A percentile compares a stretch with the other conserved stretches of the same genome.
These are phyloP conservation scores for Cenococcum geophilum DNA, from an alignment of 495 filamentous ascomycete genomes.

Conservation along the genomic window DNA sequence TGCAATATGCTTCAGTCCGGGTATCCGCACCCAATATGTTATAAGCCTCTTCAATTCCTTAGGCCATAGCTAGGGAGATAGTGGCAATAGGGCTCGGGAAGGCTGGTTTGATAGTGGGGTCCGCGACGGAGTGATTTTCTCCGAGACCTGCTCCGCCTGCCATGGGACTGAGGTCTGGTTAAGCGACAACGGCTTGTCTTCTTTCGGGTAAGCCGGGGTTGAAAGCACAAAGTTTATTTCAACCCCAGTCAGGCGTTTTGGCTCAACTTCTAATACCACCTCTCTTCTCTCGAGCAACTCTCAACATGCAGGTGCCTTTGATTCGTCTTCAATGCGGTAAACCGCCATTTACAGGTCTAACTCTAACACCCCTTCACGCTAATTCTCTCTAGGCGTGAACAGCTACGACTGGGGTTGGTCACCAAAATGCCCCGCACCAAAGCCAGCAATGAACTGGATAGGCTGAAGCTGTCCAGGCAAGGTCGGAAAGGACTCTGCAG, in stretches of 20 bases:
- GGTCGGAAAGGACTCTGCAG: constrained; percentile 62
- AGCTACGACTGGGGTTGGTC: constrained; percentile 92
- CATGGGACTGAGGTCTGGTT: neutral
- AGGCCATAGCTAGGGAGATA: no score
- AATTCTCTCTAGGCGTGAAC: constrained; percentile 60
- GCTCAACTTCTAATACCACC: neutral
- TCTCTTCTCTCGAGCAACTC: neutral
- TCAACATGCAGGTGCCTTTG: constrained; percentile 72
- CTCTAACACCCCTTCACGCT: neutral
- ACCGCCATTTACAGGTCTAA: constrained; percentile 17
- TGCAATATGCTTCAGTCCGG: neutral
- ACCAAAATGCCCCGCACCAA: constrained; percentile 2
- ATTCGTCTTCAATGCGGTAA: constrained; percentile 88
- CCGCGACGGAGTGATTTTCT: neutral
- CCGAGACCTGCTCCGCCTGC: neutral
- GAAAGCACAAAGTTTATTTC: constrained; percentile 4
- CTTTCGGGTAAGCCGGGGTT: neutral
- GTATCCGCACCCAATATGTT: neutral
- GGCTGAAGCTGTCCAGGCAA: constrained; percentile 35
- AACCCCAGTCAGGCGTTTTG: neutral
- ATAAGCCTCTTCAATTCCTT: neutral
- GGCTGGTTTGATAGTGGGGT: constrained; percentile 5
- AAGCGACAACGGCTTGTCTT: neutral
- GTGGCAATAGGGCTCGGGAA: neutral
- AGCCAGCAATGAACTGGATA: constrained; percentile 4